Evolutionary conservation across 2,329 filamentous ascomycete genomes (phyloP).

Genomic region (Atkinsonella hypoxylon): DNA sequence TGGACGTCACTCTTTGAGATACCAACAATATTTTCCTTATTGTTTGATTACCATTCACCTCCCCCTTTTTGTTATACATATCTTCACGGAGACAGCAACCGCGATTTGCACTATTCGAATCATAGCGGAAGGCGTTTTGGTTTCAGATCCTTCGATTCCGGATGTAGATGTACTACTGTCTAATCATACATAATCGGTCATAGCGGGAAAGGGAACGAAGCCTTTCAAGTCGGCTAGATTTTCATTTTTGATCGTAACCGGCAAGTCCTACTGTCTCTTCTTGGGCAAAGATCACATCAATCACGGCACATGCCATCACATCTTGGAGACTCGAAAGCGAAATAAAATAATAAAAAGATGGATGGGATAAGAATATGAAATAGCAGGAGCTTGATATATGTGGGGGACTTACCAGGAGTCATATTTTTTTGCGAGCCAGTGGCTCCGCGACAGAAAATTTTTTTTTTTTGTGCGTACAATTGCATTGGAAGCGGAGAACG

Average conservation of each 20-base stretch:
- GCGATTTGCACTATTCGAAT: conserved; percentile 26
- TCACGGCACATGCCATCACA: conserved; percentile 18
- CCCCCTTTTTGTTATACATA: conserved; percentile 17
- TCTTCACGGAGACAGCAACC: conserved; percentile 19
- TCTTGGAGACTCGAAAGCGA: conserved; percentile 20
- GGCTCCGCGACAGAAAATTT: background rate
- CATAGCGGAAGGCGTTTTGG: conserved; percentile 49
- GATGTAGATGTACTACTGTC: conserved; percentile 39
- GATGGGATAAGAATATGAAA: conserved; percentile 10
- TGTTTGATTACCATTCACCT: conserved; percentile 16
- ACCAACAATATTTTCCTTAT: conserved; percentile 16
- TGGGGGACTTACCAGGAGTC: conserved; percentile 11
- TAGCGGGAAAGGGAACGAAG: background rate
- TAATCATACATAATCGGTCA: conserved; percentile 36
- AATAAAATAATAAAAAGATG: conserved; percentile 14
- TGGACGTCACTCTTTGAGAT: conserved; percentile 71
- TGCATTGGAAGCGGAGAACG: background rate
- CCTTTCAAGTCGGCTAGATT: conserved; percentile 1
- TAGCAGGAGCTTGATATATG: background rate
- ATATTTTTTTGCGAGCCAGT: conserved; percentile 12
- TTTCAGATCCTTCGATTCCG: conserved; percentile 34
- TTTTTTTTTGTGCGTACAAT: background rate
- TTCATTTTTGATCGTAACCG: conserved; percentile 6
- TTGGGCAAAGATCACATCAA: conserved; percentile 11
- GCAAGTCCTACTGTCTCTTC: conserved; percentile 6